Evolutionary conservation across 352 stramenopile genomes (phyloP).

Genomic region (Plasmopara viticola): DNA sequence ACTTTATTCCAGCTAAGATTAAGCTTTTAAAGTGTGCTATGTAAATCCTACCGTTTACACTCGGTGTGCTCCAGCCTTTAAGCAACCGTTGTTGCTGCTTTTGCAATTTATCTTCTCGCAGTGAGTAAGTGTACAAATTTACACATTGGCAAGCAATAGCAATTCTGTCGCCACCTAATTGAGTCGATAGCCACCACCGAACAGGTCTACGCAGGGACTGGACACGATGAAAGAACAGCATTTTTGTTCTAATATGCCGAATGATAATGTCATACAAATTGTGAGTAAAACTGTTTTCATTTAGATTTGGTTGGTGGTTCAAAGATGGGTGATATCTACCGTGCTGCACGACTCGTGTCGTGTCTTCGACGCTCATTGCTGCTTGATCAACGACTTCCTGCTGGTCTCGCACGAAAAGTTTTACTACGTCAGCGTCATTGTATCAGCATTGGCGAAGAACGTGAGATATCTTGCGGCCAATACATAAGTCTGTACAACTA

Average conservation of each 20-base stretch:
- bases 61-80: constrained; percentile 36
- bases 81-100: constrained; percentile 25
- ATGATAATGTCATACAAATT: too few species aligned
- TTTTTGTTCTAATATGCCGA: not conserved
- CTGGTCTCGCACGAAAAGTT: not conserved
- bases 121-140: constrained; percentile 45
- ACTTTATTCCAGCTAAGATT: too few species aligned
- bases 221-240: not conserved
- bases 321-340: constrained; percentile 9
- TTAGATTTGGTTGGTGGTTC: constrained; percentile 6
- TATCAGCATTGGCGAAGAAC: constrained; percentile 3
- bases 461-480: constrained; percentile 19
- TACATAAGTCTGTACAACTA: constrained; percentile 66
- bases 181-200: constrained; percentile 8
- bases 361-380: constrained; percentile 10
- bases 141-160: constrained; percentile 27
- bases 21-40: constrained; percentile 1
- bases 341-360: constrained; percentile 5
- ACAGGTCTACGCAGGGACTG: constrained; percentile 2
- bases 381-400: constrained; percentile 11
- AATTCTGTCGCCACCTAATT: constrained; percentile 1
- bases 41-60: constrained; percentile 73
- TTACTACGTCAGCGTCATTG: constrained; percentile 2
- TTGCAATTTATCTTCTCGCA: constrained; percentile 26
- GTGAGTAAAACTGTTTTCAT: too few species aligned